Evolutionary conservation across 2,329 filamentous ascomycete species (phyloP), one percentile per base, ranked within the genome.

Genomic region (Coniella vitis): DNA sequence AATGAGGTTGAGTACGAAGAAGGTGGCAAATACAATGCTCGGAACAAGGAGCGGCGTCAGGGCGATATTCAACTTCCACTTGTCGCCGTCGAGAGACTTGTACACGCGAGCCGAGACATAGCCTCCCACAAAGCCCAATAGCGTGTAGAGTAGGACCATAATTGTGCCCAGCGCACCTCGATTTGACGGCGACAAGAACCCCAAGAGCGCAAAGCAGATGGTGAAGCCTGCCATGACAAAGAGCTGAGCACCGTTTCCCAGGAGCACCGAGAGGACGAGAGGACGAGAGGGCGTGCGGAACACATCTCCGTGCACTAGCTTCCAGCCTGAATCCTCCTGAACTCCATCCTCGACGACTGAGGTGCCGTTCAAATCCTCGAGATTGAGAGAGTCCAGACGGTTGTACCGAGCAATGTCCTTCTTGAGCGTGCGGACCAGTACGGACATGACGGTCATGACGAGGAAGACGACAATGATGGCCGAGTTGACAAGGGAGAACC

Each of bases 381-480:
- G 75, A 57, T 86, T 88, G 67, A 95, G 87, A 63, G 88, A 83
- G 61, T 98, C 91, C 35, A 98, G 76, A 31, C 91, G 83, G 70
- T 98, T 98, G 73, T 98, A 98, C 48, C 93, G 79, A 25, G 90
- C 89, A 66, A 98, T 96, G 63, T 98, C 93, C 73, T 95, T 96
- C 67, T 84, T 86, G 51, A 98, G 72, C 1, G 91, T 90, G 47
- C 91, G 81, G 48, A 95, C 74, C 14, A 98, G 75, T 40, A 97
- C 88, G n/a, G 90, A 95, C 67, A 86, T 85, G 55, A 98, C 93
- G 59, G 93, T 95, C 39, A 90, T 80, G 32, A 91, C 84, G 36
- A 97, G 75, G 68, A 97, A 93, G 42, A 95, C 78, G 44, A 98
- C 90, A 54, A 98, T 95, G 38, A 97, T 83, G 43, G 93, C 87